A percentile compares a stretch with the other conserved stretches of the same genome.
phyloP scores from a whole-genome alignment of 352 stramenopile species.

The Phytophthora pinifolia region DNA sequence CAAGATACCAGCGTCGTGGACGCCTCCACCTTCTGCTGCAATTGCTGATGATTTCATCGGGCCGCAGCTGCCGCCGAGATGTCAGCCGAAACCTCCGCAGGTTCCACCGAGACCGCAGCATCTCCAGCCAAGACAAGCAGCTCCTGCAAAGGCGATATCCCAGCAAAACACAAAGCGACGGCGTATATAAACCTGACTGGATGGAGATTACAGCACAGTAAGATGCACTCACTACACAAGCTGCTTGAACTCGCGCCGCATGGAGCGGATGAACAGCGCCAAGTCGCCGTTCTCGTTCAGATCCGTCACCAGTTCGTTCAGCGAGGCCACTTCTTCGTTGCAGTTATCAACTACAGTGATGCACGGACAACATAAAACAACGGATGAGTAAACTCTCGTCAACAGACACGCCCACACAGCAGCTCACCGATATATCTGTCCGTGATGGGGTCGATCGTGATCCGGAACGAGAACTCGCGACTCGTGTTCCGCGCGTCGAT shows the following conservation, averaged over 20 bases:
- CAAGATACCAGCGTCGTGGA: constrained; percentile 1
- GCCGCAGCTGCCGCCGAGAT: constrained; percentile 34
- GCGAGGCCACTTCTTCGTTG: constrained; percentile 44
- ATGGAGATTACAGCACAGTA: constrained; percentile 5
- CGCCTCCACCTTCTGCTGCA: constrained; percentile 9
- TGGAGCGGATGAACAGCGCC: constrained; percentile 73
- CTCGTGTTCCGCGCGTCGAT: constrained; percentile 55
- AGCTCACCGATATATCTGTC: constrained; percentile 63
- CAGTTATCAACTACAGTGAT: constrained; percentile 61
- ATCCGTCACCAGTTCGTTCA: constrained; percentile 52
- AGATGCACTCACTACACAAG: constrained; percentile 37
- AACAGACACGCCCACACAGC: neutral
- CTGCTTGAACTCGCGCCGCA: constrained; percentile 79
- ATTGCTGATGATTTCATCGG: constrained; percentile 40
- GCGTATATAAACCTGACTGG: constrained; percentile 43
- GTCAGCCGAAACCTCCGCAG: constrained; percentile 4
- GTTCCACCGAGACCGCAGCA: constrained; percentile 4
- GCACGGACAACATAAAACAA: constrained; percentile 2
- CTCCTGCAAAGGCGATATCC: constrained; percentile 1
- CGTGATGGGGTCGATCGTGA: constrained; percentile 59
- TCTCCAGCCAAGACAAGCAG: constrained; percentile 1
- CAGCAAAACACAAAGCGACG: constrained; percentile 36
- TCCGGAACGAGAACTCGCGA: constrained; percentile 72
- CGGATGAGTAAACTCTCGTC: neutral
- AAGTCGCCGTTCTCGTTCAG: constrained; percentile 73